Base-by-base conservation (phyloP, 257 asterid species). In the Misopates orontium region DNA sequence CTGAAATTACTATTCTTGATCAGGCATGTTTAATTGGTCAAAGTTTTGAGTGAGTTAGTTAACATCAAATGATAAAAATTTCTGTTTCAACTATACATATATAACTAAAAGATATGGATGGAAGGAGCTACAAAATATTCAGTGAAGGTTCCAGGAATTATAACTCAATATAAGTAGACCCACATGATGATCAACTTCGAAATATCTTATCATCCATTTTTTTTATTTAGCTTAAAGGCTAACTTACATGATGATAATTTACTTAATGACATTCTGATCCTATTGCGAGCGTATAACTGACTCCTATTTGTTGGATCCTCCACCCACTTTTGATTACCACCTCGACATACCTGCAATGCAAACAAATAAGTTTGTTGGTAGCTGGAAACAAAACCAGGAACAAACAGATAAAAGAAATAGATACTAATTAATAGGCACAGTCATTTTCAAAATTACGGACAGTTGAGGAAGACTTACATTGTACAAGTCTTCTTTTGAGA, bases 281-380 rank as follows among this genome's bases (percentile, higher is more conserved):
- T 82, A 68, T 93, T 93, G 73, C 99, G 97, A 75, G 84, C 82
- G 74, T 84, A 93, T 56, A 83, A 48, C 50, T 81, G 70, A 69
- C 86, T 93, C 78, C 57, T 78, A 64, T 93, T 93, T 21, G 97
- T 90, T 40, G 97, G 97, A 82, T 93, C 99, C 78, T 90, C 99
- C 67, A 93, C 92, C 95, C 97, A 93, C 67, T 78, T 82, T 72
- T 78, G 97, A 77, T 83, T 77, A 63, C 74, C 81, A 62, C 76
- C 83, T 69, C 54, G 77, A 68, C 97, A 93, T 73, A 90, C 83
- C 96, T 93, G 87, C 75, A 79, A 73, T 62, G 67, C 53, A 13
- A 62, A 60, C 65, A 40, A 31, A 44, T 53, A 20, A 55, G 23
- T 22, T 32, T 71, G 23, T 36, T 49, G 28, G 44, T 57, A 73